Evolutionary conservation across 75 land plant genomes (phyloP).

Genomic region (Cryptomeria japonica): DNA sequence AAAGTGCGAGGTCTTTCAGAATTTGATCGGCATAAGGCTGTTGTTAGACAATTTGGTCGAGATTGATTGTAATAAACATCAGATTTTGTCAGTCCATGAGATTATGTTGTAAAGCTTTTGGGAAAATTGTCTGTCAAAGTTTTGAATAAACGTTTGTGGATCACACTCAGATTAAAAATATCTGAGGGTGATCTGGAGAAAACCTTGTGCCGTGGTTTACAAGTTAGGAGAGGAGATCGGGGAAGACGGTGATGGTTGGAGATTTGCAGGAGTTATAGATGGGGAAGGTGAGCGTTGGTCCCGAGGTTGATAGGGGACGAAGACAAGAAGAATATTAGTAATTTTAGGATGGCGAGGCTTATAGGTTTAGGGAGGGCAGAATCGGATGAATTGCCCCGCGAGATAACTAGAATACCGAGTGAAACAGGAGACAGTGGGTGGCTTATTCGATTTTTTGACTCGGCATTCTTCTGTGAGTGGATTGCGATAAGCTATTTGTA

Average conservation of each 20-base stretch:
- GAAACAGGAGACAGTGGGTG: conserved; percentile 87
- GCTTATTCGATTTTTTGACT: conserved; percentile 98
- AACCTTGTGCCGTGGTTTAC: not conserved
- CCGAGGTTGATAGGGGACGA: not conserved
- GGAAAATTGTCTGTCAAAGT: not conserved
- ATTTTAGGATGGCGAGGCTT: conserved; percentile 69
- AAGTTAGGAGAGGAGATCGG: not conserved
- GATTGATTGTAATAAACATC: not conserved
- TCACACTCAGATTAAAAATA: too few relatives aligned
- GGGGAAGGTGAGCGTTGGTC: not conserved
- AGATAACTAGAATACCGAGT: conserved; percentile 52
- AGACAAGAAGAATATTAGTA: not conserved
- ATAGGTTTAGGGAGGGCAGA: conserved; percentile 56
- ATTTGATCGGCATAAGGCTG: not conserved
- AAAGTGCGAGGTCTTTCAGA: not conserved
- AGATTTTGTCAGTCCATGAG: not conserved
- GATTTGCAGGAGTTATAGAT: not conserved
- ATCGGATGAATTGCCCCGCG: conserved; percentile 67
- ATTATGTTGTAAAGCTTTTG: not conserved
- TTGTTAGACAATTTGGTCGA: not conserved
- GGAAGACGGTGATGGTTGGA: not conserved
- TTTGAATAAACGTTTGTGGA: not conserved
- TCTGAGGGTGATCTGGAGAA: not conserved
- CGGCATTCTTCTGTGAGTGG: conserved; percentile 99
- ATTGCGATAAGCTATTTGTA: conserved; percentile 98